These are phyloP conservation scores for Canna indica DNA, from an alignment of 176 grass and related monocot genomes.

Conservation along the genomic window DNA sequence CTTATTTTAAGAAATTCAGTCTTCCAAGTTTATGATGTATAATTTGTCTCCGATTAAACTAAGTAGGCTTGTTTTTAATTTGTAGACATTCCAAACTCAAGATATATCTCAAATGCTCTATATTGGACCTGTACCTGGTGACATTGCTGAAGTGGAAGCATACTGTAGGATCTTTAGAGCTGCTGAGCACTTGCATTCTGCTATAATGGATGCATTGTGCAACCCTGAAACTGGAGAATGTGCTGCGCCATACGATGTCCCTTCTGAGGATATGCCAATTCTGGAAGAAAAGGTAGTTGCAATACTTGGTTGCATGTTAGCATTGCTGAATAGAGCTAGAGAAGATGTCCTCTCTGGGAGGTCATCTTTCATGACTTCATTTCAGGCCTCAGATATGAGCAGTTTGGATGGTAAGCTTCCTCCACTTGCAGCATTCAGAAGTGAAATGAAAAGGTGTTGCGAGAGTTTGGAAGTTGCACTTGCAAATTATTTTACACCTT, in stretches of 20 bases:
- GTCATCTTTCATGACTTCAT: conserved; percentile 28
- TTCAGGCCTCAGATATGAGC: conserved; percentile 33
- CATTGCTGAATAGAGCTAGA: conserved; percentile 54
- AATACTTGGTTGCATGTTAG: conserved; percentile 76
- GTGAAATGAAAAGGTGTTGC: conserved; percentile 86
- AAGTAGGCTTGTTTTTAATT: background rate
- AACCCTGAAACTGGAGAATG: conserved; percentile 88
- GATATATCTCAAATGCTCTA: conserved; percentile 67
- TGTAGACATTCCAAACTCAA: conserved; percentile 50
- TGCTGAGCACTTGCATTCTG: conserved; percentile 60
- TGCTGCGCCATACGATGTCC: conserved; percentile 43
- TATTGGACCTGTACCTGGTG: conserved; percentile 71
- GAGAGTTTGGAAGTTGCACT: conserved; percentile 91
- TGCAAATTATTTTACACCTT: conserved; percentile 39
- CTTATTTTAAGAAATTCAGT: background rate
- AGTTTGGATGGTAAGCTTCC: conserved; percentile 54
- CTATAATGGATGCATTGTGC: conserved; percentile 80
- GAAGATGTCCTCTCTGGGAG: conserved; percentile 75
- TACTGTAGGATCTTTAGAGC: conserved; percentile 92
- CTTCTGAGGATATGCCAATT: conserved; percentile 50
- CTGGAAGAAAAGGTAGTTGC: conserved; percentile 84
- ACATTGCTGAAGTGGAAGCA: conserved; percentile 85
- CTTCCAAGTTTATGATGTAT: background rate
- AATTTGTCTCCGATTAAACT: background rate
- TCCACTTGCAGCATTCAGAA: conserved; percentile 68